Base-by-base conservation (phyloP, 2,329 filamentous ascomycete species). In the Colletotrichum orbiculare region DNA sequence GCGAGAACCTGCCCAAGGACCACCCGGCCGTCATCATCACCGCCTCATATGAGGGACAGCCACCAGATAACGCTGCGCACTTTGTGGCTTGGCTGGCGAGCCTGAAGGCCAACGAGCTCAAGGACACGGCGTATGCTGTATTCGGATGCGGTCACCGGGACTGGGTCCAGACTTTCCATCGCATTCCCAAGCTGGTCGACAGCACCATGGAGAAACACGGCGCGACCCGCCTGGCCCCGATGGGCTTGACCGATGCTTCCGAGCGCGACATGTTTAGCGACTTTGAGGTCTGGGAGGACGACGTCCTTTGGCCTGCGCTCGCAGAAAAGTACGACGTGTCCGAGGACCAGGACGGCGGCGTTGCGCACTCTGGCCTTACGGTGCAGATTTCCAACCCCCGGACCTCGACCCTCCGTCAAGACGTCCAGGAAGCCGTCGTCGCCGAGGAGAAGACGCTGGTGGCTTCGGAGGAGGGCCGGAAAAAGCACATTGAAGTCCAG, bases 21-120 rank as follows among this genome's bases (percentile, higher is more conserved):
- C 79, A 83, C 12, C 88, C 89, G 0, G 79, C 89, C 0, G 78
- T 91, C 11, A 80, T 93, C 60, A 83, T 93, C 66, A 87, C 87
- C 0, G 83, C 90, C 0, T 88, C 86, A 2, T 93, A 92, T 70
- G 90, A 93, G 71, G 90, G 91, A 1, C 81, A 90, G 56, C 88
- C 90, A 0, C 86, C 89, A 0, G 89, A 91, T 67, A 92, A 93
- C 63, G 90, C 90, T 0, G 81, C 78, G 0, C 82, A 86, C 50
- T 93, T 92, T 70, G 83, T 88, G 41, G 77, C 82, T 5, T 93
- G 90, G 90, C 71, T 92, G 2, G 79, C 86, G 69, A 78, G 71
- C 11, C 74, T 84, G 10, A 60, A 64, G 37, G 77, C 81, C 43
- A 79, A 83, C 4, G 79, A 83, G 54, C 73, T 90, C 3, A 77